These are phyloP conservation scores for Solanum bulbocastanum DNA, from an alignment of 257 asterid species.

Conservation along the genomic window DNA sequence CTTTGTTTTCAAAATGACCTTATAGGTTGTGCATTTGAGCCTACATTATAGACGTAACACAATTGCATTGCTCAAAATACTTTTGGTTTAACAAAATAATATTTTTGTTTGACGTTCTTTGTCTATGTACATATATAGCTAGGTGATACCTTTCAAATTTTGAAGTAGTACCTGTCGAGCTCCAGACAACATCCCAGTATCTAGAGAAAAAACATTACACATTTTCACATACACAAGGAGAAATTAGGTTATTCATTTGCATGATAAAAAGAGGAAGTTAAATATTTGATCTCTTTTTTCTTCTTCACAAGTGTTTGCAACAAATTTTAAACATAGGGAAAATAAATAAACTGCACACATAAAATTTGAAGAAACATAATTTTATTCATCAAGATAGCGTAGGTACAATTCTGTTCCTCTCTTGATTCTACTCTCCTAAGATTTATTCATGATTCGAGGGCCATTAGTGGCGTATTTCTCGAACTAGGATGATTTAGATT, in stretches of 20 bases:
- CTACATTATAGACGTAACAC: constrained; percentile 14
- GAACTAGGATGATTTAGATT: too few relatives aligned
- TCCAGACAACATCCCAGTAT: constrained; percentile 66
- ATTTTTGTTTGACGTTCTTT: neutral
- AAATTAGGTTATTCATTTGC: neutral
- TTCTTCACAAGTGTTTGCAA: neutral
- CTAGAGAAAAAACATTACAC: constrained; percentile 8
- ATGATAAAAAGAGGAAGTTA: neutral
- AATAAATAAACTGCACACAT: too few relatives aligned
- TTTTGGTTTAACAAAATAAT: neutral
- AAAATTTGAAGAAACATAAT: too few relatives aligned
- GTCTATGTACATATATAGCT: neutral
- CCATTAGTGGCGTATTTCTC: too few relatives aligned
- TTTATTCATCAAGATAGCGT: too few relatives aligned
- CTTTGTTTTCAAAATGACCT: constrained; percentile 44
- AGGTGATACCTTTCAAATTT: constrained; percentile 37
- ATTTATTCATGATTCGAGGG: too few relatives aligned
- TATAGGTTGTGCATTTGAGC: constrained; percentile 47
- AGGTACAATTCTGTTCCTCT: too few relatives aligned
- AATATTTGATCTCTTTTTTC: neutral
- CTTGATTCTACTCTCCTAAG: too few relatives aligned
- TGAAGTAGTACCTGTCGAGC: constrained; percentile 24
- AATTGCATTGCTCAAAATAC: neutral
- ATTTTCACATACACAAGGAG: neutral
- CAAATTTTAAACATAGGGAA: too few relatives aligned